phyloP scores from a whole-genome alignment of 176 grass and related monocot genomes.

The Pontederia crassipes region DNA sequence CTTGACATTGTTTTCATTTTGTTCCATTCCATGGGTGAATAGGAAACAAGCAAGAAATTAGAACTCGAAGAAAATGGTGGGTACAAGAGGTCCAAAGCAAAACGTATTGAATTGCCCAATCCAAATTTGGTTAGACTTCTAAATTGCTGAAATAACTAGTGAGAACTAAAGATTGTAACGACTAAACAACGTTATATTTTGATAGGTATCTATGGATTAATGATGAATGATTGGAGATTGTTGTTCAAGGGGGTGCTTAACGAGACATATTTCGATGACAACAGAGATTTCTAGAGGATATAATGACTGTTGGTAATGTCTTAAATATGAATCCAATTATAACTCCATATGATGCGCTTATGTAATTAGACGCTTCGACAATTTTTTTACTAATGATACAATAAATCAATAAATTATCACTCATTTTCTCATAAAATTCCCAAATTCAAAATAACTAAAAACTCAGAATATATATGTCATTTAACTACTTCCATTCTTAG shows the following conservation, averaged over 20 bases:
- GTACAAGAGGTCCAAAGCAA: too few relatives aligned
- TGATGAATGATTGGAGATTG: slow-evolving; percentile 50
- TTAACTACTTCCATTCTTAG: too few relatives aligned
- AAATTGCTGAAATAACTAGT: background rate
- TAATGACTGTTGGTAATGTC: slow-evolving; percentile 37
- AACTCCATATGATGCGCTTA: slow-evolving; percentile 45
- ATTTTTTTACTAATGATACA: slow-evolving; percentile 54
- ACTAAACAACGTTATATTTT: too few relatives aligned
- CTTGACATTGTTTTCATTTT: too few relatives aligned
- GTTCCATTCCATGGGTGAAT: too few relatives aligned
- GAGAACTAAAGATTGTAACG: background rate
- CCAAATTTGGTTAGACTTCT: slow-evolving; percentile 23
- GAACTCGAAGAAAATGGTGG: too few relatives aligned
- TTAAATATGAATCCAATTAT: slow-evolving; percentile 49
- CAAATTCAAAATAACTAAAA: too few relatives aligned
- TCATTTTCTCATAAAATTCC: too few relatives aligned
- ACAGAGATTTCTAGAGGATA: slow-evolving; percentile 43
- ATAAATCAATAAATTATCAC: too few relatives aligned
- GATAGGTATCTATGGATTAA: slow-evolving; percentile 54
- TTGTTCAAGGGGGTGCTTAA: slow-evolving; percentile 39
- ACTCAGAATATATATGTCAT: too few relatives aligned
- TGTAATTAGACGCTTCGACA: slow-evolving; percentile 37
- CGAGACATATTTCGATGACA: slow-evolving; percentile 32
- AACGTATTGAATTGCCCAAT: slow-evolving; percentile 17
- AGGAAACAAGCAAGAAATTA: too few relatives aligned